A percentile compares a stretch with the other conserved stretches of the same genome.
Conservation (phyloP, 2,329 filamentous ascomycete species). For the Curvularia hawaiiensis region DNA sequence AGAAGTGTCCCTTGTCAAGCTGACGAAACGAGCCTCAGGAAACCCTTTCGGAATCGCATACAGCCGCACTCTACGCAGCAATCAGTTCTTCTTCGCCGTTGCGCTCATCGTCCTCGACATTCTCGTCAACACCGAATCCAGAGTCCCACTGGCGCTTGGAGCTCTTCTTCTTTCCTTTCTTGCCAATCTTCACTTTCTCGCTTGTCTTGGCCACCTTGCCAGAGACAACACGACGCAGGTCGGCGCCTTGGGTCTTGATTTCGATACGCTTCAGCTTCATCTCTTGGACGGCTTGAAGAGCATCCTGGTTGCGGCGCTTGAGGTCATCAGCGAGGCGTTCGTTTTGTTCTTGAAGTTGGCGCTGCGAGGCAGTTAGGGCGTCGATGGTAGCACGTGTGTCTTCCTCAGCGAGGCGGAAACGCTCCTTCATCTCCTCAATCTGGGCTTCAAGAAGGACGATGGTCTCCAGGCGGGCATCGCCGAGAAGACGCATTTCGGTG, state of each 20-base stretch:
- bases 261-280: constrained; percentile 43
- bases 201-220: constrained; percentile 40
- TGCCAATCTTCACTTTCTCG: constrained; percentile 41
- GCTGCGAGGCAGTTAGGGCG: constrained; percentile 33
- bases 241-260: constrained; percentile 31
- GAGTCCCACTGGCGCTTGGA: constrained; percentile 41
- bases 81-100: constrained; percentile 21
- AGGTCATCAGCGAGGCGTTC: constrained; percentile 34
- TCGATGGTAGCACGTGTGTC: constrained; percentile 42
- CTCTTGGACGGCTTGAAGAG: constrained; percentile 37
- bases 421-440: constrained; percentile 41
- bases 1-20: not conserved
- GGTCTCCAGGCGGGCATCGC: constrained; percentile 39
- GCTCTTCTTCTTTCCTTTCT: constrained; percentile 38
- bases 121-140: constrained; percentile 39
- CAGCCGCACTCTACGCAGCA: constrained; percentile 19
- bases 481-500: constrained; percentile 42
- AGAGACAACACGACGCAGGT: constrained; percentile 34
- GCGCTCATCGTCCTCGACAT: constrained; percentile 21
- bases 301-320: constrained; percentile 37
- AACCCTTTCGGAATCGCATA: not conserved
- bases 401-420: constrained; percentile 34
- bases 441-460: constrained; percentile 40
- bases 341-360: constrained; percentile 37
- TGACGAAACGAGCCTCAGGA: not conserved